Base-by-base conservation (phyloP, 192 early-diverging fungal genomes). In the Backusella luteola region DNA sequence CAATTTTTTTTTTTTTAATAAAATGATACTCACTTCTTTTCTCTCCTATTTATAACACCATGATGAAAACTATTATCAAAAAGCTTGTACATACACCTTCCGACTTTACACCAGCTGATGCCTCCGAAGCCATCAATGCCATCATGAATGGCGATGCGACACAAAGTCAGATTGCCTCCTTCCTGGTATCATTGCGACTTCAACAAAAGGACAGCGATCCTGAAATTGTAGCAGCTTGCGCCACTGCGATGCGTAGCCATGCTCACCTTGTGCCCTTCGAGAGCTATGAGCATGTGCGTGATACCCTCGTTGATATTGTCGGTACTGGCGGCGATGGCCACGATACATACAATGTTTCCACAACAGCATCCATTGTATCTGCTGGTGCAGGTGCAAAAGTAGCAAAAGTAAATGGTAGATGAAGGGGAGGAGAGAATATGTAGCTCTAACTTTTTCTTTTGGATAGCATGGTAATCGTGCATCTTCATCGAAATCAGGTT, bases 291-390 rank as follows among this genome's bases (percentile, higher is more conserved):
- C 80, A 84, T 29, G 78, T 81, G 29, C 83, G 79, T 56, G 87
- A 75, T 35, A 83, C 85, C 59, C 77, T 95, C 7, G 91, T 92
- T 3, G 97, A 99, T 77, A 97, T 98, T 82, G 96, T 98, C 3
- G 98, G 98, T 4, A 99, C 98, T 1, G 98, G 98, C n/a, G 98
- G 98, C 9, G 98, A 99, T 85, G 97, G 97, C 17, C 94, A 96
- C 79, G 89, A 98, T 82, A 99, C 98, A 21, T 99, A 97, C 80
- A 99, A 99, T 79, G 96, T 98, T 15, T 94, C 93, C 1, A 99
- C 98, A 0, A 95, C 98, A 0, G 89, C 95, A 14, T 90, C 94
- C 39, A 90, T 99, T 42, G 93, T 99, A 0, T 94, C 94, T 14
- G 98, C 96, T 1, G 97, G 96, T 26, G 95, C 96, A 5, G 96